Base-by-base conservation (phyloP, 176 grass and related monocot genomes). In the Echinochloa phyllopogon region DNA sequence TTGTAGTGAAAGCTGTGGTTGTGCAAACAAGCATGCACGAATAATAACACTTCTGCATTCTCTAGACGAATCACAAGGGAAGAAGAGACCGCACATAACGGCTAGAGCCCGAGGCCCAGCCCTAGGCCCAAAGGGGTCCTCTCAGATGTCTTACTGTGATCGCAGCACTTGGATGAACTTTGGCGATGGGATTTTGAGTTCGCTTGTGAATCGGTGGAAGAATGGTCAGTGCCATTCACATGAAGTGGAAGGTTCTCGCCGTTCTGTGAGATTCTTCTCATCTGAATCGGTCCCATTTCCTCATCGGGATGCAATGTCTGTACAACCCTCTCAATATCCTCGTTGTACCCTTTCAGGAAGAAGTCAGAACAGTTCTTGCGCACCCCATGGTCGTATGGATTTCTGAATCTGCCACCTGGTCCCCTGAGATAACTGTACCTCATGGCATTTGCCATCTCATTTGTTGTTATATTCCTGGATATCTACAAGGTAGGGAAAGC, bases 361-460 rank as follows among this genome's bases (percentile, higher is more conserved):
- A 98, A 94, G 64, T 95, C 96, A 47, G 87, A 94, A 88, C 96
- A 98, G 83, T 94, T 98, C 69, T 76, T 94, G 82, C 81, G 87
- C 71, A 89, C 68, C 10, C 96, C 96, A 16, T 95, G 91, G 72
- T 95, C 96, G 59, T 92, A 98, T 5, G 96, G 96, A 87, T 98
- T 95, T 88, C 89, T 88, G 78, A 98, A 98, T 51, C 89, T 82
- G 49, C 93, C 96, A 15, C 86, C 91, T 20, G 91, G 85, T 18
- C 93, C 96, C 86, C 87, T 94, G 50, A 98, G 96, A 73, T 98
- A 95, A 90, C 91, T 92, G 71, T 98, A 95, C 81, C 93, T 83
- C 91, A 92, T 66, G 55, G 85, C 82, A 74, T 98, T 98, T 51
- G 96, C 93, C 96, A 98, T 92, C 82, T 94, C 96, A 83, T 98